phyloP scores from a whole-genome alignment of 2,329 filamentous ascomycete species.

The Pseudogymnoascus sp. region DNA sequence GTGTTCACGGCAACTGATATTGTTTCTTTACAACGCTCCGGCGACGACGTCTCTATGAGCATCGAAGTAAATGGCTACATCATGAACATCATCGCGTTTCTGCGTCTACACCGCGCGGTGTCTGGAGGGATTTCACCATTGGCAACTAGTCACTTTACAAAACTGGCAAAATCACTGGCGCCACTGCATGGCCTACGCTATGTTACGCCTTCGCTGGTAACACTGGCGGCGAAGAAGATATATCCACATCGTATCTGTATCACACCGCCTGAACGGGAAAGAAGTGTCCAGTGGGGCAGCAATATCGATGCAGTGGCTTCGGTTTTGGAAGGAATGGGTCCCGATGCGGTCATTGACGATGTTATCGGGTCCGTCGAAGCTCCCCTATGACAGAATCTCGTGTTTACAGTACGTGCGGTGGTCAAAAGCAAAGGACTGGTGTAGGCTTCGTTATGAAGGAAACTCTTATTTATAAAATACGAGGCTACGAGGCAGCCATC shows the following conservation, averaged over 20 bases:
- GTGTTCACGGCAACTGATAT: slow-evolving; percentile 27
- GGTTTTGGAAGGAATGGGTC: slow-evolving; percentile 53
- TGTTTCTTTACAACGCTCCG: slow-evolving; percentile 37
- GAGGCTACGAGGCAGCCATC: not conserved
- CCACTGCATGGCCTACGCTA: slow-evolving; percentile 74
- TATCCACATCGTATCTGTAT: slow-evolving; percentile 79
- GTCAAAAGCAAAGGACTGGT: not conserved
- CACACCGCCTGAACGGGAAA: slow-evolving; percentile 60
- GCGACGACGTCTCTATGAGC: slow-evolving; percentile 53
- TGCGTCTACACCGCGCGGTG: slow-evolving; percentile 81
- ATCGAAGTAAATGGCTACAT: slow-evolving; percentile 77
- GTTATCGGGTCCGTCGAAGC: slow-evolving; percentile 50
- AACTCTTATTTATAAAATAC: slow-evolving; percentile 1
- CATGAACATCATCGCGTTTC: slow-evolving; percentile 78
- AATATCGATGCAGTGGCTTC: slow-evolving; percentile 59
- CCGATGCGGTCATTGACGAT: slow-evolving; percentile 58
- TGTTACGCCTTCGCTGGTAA: slow-evolving; percentile 75
- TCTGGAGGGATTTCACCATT: slow-evolving; percentile 66
- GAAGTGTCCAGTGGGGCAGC: slow-evolving; percentile 92
- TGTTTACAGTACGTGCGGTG: not conserved
- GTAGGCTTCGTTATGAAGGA: not conserved
- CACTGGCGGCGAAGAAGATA: slow-evolving; percentile 74
- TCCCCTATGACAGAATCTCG: slow-evolving; percentile 35
- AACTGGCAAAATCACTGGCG: slow-evolving; percentile 64
- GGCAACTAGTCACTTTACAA: slow-evolving; percentile 70